Base-by-base conservation (phyloP, 139 green algal genomes). In the Chlorella sp. region DNA sequence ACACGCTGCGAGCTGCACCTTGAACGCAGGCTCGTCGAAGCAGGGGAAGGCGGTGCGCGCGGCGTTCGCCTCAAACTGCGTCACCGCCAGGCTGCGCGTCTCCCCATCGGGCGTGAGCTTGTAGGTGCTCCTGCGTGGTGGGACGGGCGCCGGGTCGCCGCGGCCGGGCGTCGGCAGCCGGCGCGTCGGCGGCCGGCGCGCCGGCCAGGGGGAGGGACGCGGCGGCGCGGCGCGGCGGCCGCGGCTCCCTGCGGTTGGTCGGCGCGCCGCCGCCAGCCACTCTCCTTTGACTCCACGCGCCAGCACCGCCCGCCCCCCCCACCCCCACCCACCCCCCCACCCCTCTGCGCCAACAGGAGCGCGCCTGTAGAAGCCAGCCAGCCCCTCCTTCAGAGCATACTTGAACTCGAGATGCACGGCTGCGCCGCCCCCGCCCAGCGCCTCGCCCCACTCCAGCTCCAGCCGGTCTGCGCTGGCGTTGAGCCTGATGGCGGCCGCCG, bases 1-100 rank as follows among this genome's bases (percentile, higher is more conserved):
- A 36, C 56, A 17, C n/a, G n/a, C n/a, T n/a, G n/a, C n/a, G n/a
- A n/a, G n/a, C n/a, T n/a, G 1, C 11, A 93, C 92, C 90, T 98
- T 98, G 23, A 94, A 72, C 0, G 77, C 71, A 0, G 94, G 94
- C 83, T 98, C 94, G 79, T 98, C 94, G 69, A 96, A 98, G 86
- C 94, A 97, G 1, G 94, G 94, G 67, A 98, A 94, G 23, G 93
- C 92, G 72, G 88, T 86, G 68, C 93, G 83, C 1, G 93, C 93
- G 6, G 80, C 61, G 3, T 83, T 82, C 7, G 89, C 74, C 87
- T 97, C 91, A 78, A 97, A 95, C 70, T 97, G 91, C 1, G 93
- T 95, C 4, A 79, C 80, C 0, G 86, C 89, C 53, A 97, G 66
- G 8, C 73, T 83, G 48, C 76, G 68, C 11, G 42, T 50, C 41